phyloP scores from a whole-genome alignment of 208 protist genomes.

The Trypanosoma vivax region DNA sequence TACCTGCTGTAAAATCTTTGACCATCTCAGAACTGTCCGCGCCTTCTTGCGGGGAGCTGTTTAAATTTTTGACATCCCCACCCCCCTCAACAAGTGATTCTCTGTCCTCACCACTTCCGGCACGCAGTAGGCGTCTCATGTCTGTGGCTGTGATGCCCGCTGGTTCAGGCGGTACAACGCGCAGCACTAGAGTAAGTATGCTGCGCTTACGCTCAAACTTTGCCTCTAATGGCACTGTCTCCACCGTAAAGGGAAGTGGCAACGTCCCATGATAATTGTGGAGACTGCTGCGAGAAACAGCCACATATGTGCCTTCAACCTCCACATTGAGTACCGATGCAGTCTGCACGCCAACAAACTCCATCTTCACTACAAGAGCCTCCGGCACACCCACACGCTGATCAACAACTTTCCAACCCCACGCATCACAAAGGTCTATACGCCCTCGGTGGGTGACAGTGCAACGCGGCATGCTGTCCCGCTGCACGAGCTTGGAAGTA shows the following conservation, averaged over 20 bases:
- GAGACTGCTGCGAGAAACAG: conserved; percentile 38
- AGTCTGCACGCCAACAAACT: conserved; percentile 39
- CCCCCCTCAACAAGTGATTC: background rate
- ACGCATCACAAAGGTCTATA: conserved; percentile 73
- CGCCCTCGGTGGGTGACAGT: conserved; percentile 70
- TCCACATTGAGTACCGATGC: conserved; percentile 55
- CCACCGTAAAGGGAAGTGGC: conserved; percentile 73
- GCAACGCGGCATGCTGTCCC: conserved; percentile 38
- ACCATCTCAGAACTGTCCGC: no score
- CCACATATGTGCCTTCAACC: conserved; percentile 46
- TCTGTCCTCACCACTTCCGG: conserved; percentile 3
- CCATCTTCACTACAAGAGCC: conserved; percentile 71
- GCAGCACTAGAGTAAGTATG: conserved; percentile 63
- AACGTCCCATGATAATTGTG: conserved; percentile 47
- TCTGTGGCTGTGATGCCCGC: conserved; percentile 24
- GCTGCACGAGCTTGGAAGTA: background rate
- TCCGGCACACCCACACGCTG: conserved; percentile 70
- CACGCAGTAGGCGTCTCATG: conserved; percentile 31
- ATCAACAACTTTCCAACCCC: conserved; percentile 72
- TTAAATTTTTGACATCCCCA: no score
- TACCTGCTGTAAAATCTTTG: no score
- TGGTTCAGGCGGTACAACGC: conserved; percentile 56
- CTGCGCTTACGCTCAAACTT: conserved; percentile 49
- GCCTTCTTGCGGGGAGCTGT: no score
- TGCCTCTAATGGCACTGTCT: conserved; percentile 46